These are phyloP conservation scores for Russula abietina DNA, from an alignment of 768 basidiomycete species.

Conservation along the genomic window DNA sequence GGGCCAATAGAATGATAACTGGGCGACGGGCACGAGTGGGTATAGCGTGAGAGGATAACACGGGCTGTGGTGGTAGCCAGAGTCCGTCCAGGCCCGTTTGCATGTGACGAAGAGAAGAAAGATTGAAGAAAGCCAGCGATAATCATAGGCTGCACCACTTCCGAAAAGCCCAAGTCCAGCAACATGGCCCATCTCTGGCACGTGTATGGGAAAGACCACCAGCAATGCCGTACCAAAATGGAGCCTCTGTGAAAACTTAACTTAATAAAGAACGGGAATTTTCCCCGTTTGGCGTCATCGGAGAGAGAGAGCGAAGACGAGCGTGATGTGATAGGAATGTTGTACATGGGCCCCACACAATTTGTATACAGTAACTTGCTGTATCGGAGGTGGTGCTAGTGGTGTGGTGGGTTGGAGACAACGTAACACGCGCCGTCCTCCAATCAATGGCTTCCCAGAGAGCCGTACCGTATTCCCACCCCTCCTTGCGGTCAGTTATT, in stretches of 20 bases:
- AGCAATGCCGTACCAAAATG: constrained; percentile 1
- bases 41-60: background rate
- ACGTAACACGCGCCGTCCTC: background rate
- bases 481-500: background rate
- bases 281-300: background rate
- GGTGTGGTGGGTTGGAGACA: background rate
- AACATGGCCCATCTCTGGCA: constrained; percentile 3
- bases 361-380: background rate
- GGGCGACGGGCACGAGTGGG: background rate
- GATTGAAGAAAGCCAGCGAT: background rate
- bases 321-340: background rate
- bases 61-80: background rate
- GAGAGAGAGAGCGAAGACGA: background rate
- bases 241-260: background rate
- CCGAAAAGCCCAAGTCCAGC: background rate
- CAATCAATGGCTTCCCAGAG: background rate
- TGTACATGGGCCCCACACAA: background rate
- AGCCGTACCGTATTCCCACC: background rate
- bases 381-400: background rate
- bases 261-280: background rate
- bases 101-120: no score
- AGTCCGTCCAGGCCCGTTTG: background rate
- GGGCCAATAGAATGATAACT: background rate
- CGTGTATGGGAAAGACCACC: background rate
- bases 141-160: constrained; percentile 8